Evolutionary conservation across 2,329 filamentous ascomycete species (phyloP), one percentile per base, ranked within the genome.

Genomic region (Fusarium begoniae): DNA sequence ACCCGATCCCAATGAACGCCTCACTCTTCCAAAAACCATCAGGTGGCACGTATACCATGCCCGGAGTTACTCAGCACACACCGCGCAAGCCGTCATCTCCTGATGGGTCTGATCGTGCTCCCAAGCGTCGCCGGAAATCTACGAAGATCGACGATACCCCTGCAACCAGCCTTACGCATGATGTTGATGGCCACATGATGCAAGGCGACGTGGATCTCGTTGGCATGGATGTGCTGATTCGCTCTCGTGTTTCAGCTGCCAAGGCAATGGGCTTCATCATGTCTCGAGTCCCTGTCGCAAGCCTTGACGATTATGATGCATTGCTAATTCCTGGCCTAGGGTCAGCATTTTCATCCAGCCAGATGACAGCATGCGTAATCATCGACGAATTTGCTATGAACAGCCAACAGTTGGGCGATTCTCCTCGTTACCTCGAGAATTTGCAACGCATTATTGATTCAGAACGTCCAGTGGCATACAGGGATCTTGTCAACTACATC

Each of bases 111-210:
- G 90, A 94, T 67, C 89, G 93, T 69, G 87, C 90, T 20, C 86
- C 91, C 5, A 94, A 96, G 83, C 91, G 94, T 73, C 90, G 95
- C 40, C 91, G 95, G 69, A 97, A 95, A 82, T 93, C 93, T 1
- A 91, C 93, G n/a, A 97, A 97, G 85, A 84, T 89, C 26, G 94
- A 96, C 62, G 92, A 95, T 35, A 83, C 88, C 14, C 85, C 89
- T 3, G 84, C 89, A 3, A 84, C 88, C 8, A 89, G 85, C n/a
- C 85, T 93, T n/a, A 90, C 93, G 3, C 96, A 99, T 82, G 98
- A 99, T 81, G 94, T 99, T 24, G 96, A 99, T 81, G 96, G 95
- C 15, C 95, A 97, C 76, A 98, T 99, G 92, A 95, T 99, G 86
- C 94, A 96, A 80, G 96, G 97, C 58, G 97, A 99, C 78, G 92